Evolutionary conservation across 208 protist genomes (phyloP), one percentile per base, ranked within the genome.

Genomic region (Balamuthia mandrillaris): DNA sequence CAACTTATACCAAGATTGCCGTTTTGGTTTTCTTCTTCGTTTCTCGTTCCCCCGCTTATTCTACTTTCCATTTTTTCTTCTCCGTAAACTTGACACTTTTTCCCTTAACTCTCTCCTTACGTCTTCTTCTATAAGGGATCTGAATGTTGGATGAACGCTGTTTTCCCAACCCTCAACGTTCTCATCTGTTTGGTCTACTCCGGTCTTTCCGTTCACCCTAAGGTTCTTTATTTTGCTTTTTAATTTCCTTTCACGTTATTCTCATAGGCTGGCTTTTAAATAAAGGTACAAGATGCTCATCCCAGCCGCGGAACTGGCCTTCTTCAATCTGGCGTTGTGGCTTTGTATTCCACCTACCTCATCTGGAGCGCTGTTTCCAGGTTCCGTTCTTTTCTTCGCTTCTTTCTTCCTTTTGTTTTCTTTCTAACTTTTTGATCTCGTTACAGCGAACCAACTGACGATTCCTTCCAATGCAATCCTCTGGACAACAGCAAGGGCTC

Each of bases 271-370:
- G 54, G 54, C 60, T 68, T 42, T 29, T 27, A n/a, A 14, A 6
- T 12, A 45, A 21, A 72, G 63, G 95, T 54, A 95, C 94, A 56
- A 90, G 84, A 87, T 47, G 42, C 47, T 18, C 47, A 78, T 44
- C 88, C 88, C 31, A 79, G 58, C 37, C 63, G 63, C 9, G 63
- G 63, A 24, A 84, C 82, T 35, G 88, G 88, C 33, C 39, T 98
- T 37, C 91, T 98, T 33, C 95, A 96, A 37, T 95, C 94, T 52
- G 90, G 91, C 39, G 95, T 98, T 52, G 94, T 98, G 1, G 96
- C 96, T 70, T 42, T 95, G 9, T 97, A 97, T 89, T 93, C 94
- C 1, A 93, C 91, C 45, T 90, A 88, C 68, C 89, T 98, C 42
- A 90, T 97, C 49, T 96, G 95, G 81, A 85, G 91, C 60, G 96